These are phyloP conservation scores for Pichia sp. DNA, from an alignment of 1,139 yeast genomes.

Conservation along the genomic window DNA sequence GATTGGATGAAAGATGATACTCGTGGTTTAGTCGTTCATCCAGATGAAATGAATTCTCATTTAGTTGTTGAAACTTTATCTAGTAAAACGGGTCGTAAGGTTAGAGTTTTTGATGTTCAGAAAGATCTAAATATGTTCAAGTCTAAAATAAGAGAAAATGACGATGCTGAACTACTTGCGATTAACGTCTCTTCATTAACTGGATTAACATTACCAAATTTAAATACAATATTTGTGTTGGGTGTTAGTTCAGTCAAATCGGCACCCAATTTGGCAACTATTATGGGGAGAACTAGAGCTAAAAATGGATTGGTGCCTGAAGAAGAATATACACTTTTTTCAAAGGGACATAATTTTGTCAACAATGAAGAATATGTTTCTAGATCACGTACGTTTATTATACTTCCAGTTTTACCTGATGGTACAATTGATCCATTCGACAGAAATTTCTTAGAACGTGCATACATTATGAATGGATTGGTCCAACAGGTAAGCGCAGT, in stretches of 20 bases:
- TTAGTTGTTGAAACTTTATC: conserved; percentile 15
- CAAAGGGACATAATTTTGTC: conserved; percentile 11
- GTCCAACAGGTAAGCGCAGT: conserved; percentile 19
- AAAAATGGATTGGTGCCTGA: conserved; percentile 19
- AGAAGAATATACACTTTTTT: conserved; percentile 15
- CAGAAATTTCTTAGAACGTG: conserved; percentile 28
- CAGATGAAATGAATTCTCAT: conserved; percentile 24
- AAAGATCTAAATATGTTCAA: conserved; percentile 18
- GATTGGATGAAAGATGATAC: conserved; percentile 7
- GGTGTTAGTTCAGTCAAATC: conserved; percentile 29
- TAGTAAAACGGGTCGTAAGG: conserved; percentile 8
- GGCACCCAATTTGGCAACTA: conserved; percentile 18
- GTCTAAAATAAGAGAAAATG: conserved; percentile 1
- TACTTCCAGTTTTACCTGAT: conserved; percentile 22
- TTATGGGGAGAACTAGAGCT: conserved; percentile 26
- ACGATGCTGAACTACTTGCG: conserved; percentile 20
- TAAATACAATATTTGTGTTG: conserved; percentile 24
- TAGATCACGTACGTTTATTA: conserved; percentile 18
- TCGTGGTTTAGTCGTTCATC: conserved; percentile 22
- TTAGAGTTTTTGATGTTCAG: conserved; percentile 12
- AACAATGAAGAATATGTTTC: neutral
- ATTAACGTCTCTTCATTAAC: conserved; percentile 22
- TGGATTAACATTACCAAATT: conserved; percentile 26
- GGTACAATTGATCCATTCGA: conserved; percentile 20
- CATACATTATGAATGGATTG: conserved; percentile 25